A percentile compares a stretch with the other conserved stretches of the same genome.
Evolutionary conservation across 306 rosid species (phyloP).

Genomic region (Fagus crenata): DNA sequence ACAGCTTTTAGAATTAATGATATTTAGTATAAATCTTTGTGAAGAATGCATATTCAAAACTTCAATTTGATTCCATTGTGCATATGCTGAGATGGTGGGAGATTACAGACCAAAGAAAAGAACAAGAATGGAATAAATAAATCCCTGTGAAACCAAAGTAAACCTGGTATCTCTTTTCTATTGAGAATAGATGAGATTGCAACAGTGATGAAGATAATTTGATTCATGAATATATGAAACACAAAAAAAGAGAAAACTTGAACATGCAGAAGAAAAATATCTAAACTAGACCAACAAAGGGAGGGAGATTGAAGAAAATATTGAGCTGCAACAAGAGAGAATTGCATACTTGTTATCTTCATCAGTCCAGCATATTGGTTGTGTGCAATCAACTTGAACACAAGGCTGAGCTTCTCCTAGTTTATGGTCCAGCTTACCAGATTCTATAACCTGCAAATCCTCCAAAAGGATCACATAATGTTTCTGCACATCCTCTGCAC

Average conservation of each 20-base stretch:
- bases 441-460: conserved; percentile 71
- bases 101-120: background rate
- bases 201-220: background rate
- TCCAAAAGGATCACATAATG: conserved; percentile 65
- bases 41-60: background rate
- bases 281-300: background rate
- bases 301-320: background rate
- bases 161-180: background rate
- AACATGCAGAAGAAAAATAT: background rate
- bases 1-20: background rate
- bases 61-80: background rate
- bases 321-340: background rate
- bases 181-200: background rate
- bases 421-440: conserved; percentile 61
- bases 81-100: background rate
- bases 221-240: background rate
- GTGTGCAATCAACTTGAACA: conserved; percentile 32
- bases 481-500: conserved; percentile 62
- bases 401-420: conserved; percentile 34
- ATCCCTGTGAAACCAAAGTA: background rate
- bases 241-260: background rate
- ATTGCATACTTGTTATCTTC: conserved; percentile 22
- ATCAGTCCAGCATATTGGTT: conserved; percentile 38
- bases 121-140: background rate
- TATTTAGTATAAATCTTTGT: background rate